Evolutionary conservation across 2,329 filamentous ascomycete species (phyloP).

Genomic region (Monosporascus sp.): DNA sequence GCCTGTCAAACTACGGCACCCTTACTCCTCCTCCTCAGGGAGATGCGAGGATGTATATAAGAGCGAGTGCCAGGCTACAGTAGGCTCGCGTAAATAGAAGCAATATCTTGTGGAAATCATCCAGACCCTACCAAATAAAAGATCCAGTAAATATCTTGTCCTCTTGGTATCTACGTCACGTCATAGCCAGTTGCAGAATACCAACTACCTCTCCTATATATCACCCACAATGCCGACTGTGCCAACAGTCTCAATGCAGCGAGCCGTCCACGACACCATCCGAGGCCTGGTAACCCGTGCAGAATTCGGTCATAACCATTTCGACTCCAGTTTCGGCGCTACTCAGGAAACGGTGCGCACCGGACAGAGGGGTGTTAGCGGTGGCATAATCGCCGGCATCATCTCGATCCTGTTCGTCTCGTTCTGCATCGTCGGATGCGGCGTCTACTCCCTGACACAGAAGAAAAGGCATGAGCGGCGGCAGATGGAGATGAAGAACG

Average conservation of each 20-base stretch:
- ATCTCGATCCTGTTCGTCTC: not conserved
- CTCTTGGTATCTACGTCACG: not conserved
- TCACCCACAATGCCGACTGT: not conserved
- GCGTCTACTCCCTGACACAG: not conserved
- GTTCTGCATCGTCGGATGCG: not conserved
- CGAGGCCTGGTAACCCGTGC: too few species aligned
- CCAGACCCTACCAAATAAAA: too few species aligned
- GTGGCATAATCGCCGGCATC: slow-evolving; percentile 1
- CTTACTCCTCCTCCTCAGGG: too few species aligned
- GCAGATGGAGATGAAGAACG: not conserved
- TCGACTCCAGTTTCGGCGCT: not conserved
- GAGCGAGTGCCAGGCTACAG: too few species aligned
- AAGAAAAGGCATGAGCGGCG: not conserved
- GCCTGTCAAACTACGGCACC: too few species aligned
- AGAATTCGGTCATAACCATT: not conserved
- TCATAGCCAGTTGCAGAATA: not conserved
- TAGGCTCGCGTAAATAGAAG: too few species aligned
- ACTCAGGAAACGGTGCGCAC: not conserved
- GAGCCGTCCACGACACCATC: not conserved
- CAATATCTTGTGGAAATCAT: too few species aligned
- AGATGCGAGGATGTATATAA: too few species aligned
- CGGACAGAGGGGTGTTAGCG: not conserved
- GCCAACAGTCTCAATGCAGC: not conserved
- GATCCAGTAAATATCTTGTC: not conserved
- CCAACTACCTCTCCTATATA: not conserved